Percentiles rank a stretch among this genome's conserved stretches.
Conservation (phyloP, 805 yeast species). For the Teunomyces gatunensis region DNA sequence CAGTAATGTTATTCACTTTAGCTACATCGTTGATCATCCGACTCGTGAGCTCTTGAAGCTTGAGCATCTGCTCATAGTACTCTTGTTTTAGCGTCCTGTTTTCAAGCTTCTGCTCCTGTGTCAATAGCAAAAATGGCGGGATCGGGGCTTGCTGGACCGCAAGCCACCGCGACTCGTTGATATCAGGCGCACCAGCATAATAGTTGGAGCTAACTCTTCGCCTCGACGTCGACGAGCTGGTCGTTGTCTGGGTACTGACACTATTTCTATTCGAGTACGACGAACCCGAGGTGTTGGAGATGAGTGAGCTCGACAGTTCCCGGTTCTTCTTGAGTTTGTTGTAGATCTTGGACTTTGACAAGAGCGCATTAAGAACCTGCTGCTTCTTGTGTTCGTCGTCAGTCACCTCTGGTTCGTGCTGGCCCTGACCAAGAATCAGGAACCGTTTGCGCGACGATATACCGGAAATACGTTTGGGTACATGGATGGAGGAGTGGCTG, state of each 20-base stretch:
- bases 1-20: constrained; percentile 10
- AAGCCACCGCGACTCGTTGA: constrained; percentile 9
- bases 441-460: constrained; percentile 7
- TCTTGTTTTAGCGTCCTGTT: constrained; percentile 32
- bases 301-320: constrained; percentile 31
- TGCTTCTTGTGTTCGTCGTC: constrained; percentile 18
- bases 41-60: constrained; percentile 16
- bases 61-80: constrained; percentile 30
- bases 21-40: constrained; percentile 9
- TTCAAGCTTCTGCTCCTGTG: constrained; percentile 25
- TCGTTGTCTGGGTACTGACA: constrained; percentile 19
- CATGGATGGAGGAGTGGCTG: constrained; percentile 2
- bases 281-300: constrained; percentile 18
- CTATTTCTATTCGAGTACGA: constrained; percentile 22
- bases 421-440: constrained; percentile 7
- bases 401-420: constrained; percentile 1
- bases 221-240: constrained; percentile 19
- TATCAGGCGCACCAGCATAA: constrained; percentile 6
- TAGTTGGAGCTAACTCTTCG: constrained; percentile 16
- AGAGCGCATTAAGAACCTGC: constrained; percentile 19
- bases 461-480: constrained; percentile 2
- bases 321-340: constrained; percentile 35
- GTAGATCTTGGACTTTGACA: constrained; percentile 36
- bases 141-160: constrained; percentile 7
- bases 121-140: constrained; percentile 13